Percentiles rank a stretch among this genome's conserved stretches.
Conservation (phyloP, 2,329 filamentous ascomycete species). For the Grosmannia huntii region DNA sequence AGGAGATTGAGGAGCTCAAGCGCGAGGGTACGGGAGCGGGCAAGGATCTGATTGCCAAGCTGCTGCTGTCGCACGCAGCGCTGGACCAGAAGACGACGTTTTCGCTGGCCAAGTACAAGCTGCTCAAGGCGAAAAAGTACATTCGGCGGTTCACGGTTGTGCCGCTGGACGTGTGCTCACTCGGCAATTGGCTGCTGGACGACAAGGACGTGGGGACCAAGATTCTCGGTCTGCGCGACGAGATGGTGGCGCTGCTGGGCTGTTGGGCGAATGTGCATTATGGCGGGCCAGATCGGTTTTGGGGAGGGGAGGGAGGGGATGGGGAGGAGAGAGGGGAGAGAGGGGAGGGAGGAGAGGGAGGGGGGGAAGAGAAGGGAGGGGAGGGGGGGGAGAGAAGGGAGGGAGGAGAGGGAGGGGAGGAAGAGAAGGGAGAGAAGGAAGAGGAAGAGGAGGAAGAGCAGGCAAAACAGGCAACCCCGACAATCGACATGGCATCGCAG, state of each 20-base stretch:
- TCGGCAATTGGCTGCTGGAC: slow-evolving; percentile 65
- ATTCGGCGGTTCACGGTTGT: slow-evolving; percentile 75
- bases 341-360: not conserved
- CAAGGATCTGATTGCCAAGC: slow-evolving; percentile 82
- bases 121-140: slow-evolving; percentile 90
- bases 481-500: not conserved
- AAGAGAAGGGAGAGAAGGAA: not conserved
- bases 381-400: not conserved
- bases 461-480: not conserved
- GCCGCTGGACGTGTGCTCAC: slow-evolving; percentile 64
- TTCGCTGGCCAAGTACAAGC: slow-evolving; percentile 88
- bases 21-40: slow-evolving; percentile 65
- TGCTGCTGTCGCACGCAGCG: slow-evolving; percentile 77
- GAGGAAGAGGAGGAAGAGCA: not conserved
- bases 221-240: slow-evolving; percentile 77
- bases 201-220: slow-evolving; percentile 63
- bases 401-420: not conserved
- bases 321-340: no score
- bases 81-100: slow-evolving; percentile 92
- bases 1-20: slow-evolving; percentile 63
- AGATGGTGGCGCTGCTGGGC: slow-evolving; percentile 66
- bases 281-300: slow-evolving; percentile 26
- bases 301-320: not conserved
- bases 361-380: no score
- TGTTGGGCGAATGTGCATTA: slow-evolving; percentile 89